Evolutionary conservation across 805 yeast species (phyloP), one percentile per base, ranked within the genome.

Genomic region (Brettanomyces anomalus): DNA sequence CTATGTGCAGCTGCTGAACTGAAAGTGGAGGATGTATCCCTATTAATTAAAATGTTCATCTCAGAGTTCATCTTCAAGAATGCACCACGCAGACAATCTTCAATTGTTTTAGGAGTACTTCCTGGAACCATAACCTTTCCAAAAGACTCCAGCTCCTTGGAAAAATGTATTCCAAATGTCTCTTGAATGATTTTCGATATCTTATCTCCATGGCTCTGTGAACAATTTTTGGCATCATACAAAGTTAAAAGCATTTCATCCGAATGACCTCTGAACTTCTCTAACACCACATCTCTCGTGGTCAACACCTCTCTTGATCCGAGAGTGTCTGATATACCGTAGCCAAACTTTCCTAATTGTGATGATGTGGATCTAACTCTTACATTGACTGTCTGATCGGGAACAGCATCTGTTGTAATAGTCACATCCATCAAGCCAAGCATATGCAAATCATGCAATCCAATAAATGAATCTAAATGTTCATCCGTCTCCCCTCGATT

Each of bases 361-460:
- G 96, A 82, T 14, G 89, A 90, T 0, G 95, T 84, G 0, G 97
- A 86, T 52, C 98, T 77, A 16, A 93, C 82, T 65, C 98, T 82
- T 50, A 85, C 75, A 52, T 84, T 81, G 11, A 77, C 77, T 10
- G 76, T 71, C 61, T 89, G 96, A 61, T 90, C 97, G 7, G 97
- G 97, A 6, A 89, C 84, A 13, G 82, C 72, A 14, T 88, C 81
- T 0, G 95, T 83, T 1, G 95, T 87, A 47, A 90, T 72, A 1
- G 98, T 93, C 19, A 93, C 95, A 67, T 93, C 99, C 81, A 93
- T 87, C 48, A 93, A 69, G 0, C 97, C 97, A 40, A 93, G 66
- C 10, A 85, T 76, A 48, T 73, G 75, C 47, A 93, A 63, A 33
- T 84, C 71, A 41, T 82, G 79, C 56, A 93, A 66, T 1, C 71